Evolutionary conservation across 2,329 filamentous ascomycete species (phyloP), one percentile per base, ranked within the genome.

Genomic region (Neofusicoccum sp.): DNA sequence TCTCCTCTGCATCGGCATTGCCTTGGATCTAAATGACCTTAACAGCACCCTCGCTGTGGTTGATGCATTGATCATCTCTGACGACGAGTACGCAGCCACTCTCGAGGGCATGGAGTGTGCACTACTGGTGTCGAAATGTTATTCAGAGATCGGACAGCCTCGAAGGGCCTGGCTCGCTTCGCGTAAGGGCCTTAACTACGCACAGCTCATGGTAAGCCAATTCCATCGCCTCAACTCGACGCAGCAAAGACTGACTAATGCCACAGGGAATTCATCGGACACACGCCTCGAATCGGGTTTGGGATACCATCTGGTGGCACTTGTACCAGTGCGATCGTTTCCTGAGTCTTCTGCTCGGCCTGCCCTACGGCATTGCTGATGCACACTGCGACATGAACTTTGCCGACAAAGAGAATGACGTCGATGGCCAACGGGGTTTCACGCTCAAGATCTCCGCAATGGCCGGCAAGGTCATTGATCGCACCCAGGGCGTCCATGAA

Each of bases 61-160:
- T 14, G 77, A 82, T 51, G 74, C 71, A 14, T 74, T 81, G 63
- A 76, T 85, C 14, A 68, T 80, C 11, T 73, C 75, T 11, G 78
- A 82, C 58, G 80, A 83, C 58, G 78, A 82, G 49, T 78, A 79
- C 60, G 76, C 77, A 12, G 78, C 78, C 8, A 82, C 77, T 1
- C 65, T 84, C 0, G 79, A 84, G 53, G 80, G 79, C 3, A 75
- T 86, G 60, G 82, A 86, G 66, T 81, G 79, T 53, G 74, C 82
- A 43, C 71, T 80, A 51, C 67, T 86, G 11, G 74, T 80, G 41
- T 74, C 77, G 11, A 85, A 84, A 65, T 78, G 81, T 63, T 80
- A 82, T 63, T 72, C 83, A 56, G 81, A 84, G 61, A 79, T 83
- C 63, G 84, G 84, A 2, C 79, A 80, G 43, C 82, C 84, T 9